Evolutionary conservation across 805 yeast genomes (phyloP), one percentile per base, ranked within the genome.

Genomic region (Candida schatavii): DNA sequence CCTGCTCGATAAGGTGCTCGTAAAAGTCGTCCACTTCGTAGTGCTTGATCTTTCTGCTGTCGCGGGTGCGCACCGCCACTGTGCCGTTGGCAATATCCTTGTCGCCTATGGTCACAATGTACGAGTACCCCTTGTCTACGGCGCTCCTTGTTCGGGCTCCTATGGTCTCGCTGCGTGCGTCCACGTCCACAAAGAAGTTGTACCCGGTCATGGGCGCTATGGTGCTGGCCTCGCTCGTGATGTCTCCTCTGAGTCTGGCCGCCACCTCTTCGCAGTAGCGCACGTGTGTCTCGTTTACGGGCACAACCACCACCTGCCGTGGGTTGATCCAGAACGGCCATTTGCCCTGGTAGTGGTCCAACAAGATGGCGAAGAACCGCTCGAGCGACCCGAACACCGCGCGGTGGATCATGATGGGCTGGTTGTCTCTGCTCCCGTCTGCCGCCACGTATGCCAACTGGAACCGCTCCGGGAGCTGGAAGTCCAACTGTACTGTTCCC

Each of bases 251-350:
- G 31, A 91, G 64, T 37, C 56, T 46, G 3, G 57, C 48, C 11
- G 72, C 74, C 2, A 86, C 58, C 2, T 61, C 42, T n/a, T 68
- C 49, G 3, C 95, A 85, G 40, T 75, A 75, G 7, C 65, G 74
- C 6, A 62, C 57, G 54, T 85, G 90, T 7, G 73, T 65, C 0
- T 80, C 80, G 43, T 83, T 80, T 3, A 89, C 81, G 1, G 99
- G 97, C 4, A 93, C 72, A 2, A 93, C 72, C 30, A 85, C 72
- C 0, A 91, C 93, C 59, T 93, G 99, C 47, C 95, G 74, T 5
- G 98, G 97, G 48, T 84, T 88, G 34, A 93, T 57, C 99, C 99
- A 93, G 59, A 93, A 89, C 7, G 99, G 99, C 98, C 98, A 93
- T 51, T 83, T 83, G 0, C 98, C 99, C 43, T 79, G 78, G 59